Conservation (phyloP, 192 early-diverging fungal genomes). For the Lunasporangiospora selenospora region DNA sequence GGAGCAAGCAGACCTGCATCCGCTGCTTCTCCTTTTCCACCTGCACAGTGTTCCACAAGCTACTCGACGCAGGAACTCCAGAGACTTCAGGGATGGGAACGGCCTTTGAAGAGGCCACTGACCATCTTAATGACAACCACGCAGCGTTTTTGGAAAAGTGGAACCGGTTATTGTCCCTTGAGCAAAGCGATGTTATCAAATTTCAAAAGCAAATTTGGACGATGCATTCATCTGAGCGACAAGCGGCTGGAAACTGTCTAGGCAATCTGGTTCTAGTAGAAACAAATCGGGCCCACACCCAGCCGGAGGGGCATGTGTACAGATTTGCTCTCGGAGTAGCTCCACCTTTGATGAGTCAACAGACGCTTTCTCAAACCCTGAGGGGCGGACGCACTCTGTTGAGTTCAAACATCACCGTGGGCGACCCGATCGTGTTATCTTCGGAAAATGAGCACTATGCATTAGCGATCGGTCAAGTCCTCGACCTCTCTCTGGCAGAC, state of each 20-base stretch:
- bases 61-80: slow-evolving; percentile 71
- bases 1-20: slow-evolving; percentile 65
- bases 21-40: slow-evolving; percentile 68
- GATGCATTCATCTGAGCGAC: slow-evolving; percentile 56
- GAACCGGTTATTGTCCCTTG: slow-evolving; percentile 75
- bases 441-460: slow-evolving; percentile 75
- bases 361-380: slow-evolving; percentile 20
- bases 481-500: slow-evolving; percentile 51
- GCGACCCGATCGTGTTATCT: slow-evolving; percentile 87
- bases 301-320: slow-evolving; percentile 10
- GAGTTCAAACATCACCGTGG: slow-evolving; percentile 60
- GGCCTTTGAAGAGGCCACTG: slow-evolving; percentile 68
- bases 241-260: slow-evolving; percentile 44
- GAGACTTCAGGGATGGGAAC: slow-evolving; percentile 62
- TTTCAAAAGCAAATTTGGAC: slow-evolving; percentile 77
- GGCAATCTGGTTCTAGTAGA: slow-evolving; percentile 20
- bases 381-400: slow-evolving; percentile 39
- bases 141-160: slow-evolving; percentile 79
- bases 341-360: neutral
- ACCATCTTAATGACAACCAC: slow-evolving; percentile 65
- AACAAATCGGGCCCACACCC: slow-evolving; percentile 14
- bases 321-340: slow-evolving; percentile 13
- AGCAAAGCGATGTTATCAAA: slow-evolving; percentile 72
- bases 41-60: slow-evolving; percentile 77
- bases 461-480: slow-evolving; percentile 78